Evolutionary conservation across 73 alveolate genomes (phyloP).

Genomic region (Stentor roeselii): DNA sequence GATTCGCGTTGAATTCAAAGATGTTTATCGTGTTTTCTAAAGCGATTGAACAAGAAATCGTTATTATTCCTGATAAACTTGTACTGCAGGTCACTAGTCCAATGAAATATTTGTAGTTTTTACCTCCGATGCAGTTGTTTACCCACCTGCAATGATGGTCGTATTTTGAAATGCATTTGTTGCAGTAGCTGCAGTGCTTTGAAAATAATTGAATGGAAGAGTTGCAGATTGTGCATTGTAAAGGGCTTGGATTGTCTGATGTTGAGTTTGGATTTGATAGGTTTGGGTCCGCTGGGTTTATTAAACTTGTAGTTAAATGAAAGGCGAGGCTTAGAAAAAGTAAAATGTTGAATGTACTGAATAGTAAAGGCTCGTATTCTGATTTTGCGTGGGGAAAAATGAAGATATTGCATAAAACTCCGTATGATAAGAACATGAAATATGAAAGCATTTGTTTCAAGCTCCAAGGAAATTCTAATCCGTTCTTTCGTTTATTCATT

Average conservation of each 20-base stretch:
- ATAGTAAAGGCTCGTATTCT: neutral
- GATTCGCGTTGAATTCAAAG: neutral
- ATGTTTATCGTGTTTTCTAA: too few species aligned
- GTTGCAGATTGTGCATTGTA: neutral
- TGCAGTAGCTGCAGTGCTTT: conserved; percentile 59
- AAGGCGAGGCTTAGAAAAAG: neutral
- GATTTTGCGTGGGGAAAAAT: neutral
- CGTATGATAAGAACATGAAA: neutral
- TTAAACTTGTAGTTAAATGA: neutral
- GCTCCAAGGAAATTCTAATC: neutral
- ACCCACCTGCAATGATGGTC: conserved; percentile 78
- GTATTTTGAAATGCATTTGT: conserved; percentile 56
- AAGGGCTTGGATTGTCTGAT: neutral
- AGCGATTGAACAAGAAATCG: neutral
- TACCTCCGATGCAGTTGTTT: conserved; percentile 58
- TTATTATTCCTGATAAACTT: neutral
- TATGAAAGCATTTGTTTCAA: neutral
- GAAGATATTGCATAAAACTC: neutral
- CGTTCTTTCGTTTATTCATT: neutral
- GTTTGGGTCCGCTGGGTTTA: neutral
- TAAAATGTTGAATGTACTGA: neutral
- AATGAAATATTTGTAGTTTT: conserved; percentile 50
- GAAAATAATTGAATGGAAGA: conserved; percentile 2
- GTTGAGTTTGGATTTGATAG: neutral
- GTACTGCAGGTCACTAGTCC: neutral